Base-by-base conservation (phyloP, 306 rosid species). In the Rosa lucieae region DNA sequence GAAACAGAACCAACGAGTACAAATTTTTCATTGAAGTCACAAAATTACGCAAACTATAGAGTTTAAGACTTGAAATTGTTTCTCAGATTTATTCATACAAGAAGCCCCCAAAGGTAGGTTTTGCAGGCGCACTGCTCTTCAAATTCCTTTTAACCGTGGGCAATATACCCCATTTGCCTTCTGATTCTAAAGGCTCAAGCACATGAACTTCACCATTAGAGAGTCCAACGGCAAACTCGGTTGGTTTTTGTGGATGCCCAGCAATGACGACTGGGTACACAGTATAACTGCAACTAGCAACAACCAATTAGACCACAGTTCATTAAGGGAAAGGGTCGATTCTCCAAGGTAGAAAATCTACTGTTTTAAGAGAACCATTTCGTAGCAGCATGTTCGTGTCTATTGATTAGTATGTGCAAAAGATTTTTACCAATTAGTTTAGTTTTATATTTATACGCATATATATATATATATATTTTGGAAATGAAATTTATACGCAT, bases 241-340 rank as follows among this genome's bases (percentile, higher is more conserved):
- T 84, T 79, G 96, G 77, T 72, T 92, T 92, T 69, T 89, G 93
- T 10, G 97, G 97, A 82, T 90, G 92, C 23, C 96, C 97, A 3
- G 97, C 90, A 10, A 92, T 82, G 70, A 90, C 92, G 17, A 81
- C 86, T 12, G 93, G 92, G 46, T 89, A 90, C 46, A 79, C 87
- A 18, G 75, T 84, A 53, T 84, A 84, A 66, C 86, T 89, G 93
- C 88, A 46, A 1, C 8, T 74, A 52, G 32, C 14, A 65, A 77
- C 62, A 59, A 35, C 13, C 67, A 49, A 10, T 49, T 49, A 49
- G 17, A 49, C 53, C 53, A 49, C 53, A 15, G 15, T 49, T 11
- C 17, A 13, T 12, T 12, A 2, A 4, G 53, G 15, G 18, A 49
- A 13, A 12, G 3, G 58, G 58, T 14, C 1, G 6, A 1, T 52